These are phyloP conservation scores for Penicillium egyptiacum DNA, from an alignment of 495 filamentous ascomycete genomes.

Conservation along the genomic window DNA sequence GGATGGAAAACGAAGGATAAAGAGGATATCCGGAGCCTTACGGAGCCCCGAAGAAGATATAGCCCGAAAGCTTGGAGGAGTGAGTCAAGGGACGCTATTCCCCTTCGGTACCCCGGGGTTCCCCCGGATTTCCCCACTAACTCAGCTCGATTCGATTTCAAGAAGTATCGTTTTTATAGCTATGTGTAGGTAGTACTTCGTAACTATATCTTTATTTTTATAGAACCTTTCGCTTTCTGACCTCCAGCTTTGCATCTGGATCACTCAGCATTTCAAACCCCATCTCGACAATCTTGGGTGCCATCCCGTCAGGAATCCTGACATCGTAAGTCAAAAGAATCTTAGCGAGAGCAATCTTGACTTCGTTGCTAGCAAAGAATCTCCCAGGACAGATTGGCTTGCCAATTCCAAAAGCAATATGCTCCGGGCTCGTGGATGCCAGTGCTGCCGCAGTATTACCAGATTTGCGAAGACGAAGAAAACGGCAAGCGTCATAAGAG, in stretches of 20 bases:
- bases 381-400: constrained; percentile 47
- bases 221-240: not conserved
- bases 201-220: too few species aligned
- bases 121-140: too few species aligned
- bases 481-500: not conserved
- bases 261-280: constrained; percentile 4
- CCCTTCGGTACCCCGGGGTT: not conserved
- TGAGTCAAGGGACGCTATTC: not conserved
- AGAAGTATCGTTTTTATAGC: too few species aligned
- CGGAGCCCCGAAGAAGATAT: not conserved
- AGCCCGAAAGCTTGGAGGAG: too few species aligned
- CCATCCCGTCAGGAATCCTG: not conserved
- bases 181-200: too few species aligned
- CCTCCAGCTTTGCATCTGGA: not conserved
- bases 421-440: constrained; percentile 30
- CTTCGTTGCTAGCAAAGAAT: constrained; percentile 39
- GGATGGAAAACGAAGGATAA: not conserved
- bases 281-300: not conserved
- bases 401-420: constrained; percentile 40
- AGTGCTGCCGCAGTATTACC: constrained; percentile 19
- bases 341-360: constrained; percentile 33
- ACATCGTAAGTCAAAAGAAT: constrained; percentile 15
- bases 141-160: too few species aligned
- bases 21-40: not conserved
- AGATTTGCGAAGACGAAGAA: not conserved